Evolutionary conservation across 352 stramenopile genomes (phyloP), one percentile per base, ranked within the genome.

Genomic region (Phytopythium chamaehyphon): DNA sequence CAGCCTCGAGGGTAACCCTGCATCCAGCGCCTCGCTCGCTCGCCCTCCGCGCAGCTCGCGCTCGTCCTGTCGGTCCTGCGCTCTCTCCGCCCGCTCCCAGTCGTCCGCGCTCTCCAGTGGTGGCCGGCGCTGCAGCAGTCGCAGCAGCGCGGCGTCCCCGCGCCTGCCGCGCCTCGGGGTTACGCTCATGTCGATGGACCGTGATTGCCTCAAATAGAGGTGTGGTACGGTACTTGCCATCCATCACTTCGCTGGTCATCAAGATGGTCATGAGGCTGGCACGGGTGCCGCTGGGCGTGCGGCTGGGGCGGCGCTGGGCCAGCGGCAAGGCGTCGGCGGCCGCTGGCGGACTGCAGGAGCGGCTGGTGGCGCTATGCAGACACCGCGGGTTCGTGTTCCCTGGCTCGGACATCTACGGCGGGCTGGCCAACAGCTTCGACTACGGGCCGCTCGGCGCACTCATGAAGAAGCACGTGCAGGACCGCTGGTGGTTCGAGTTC

Each of bases 391-490:
- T 98, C 59, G 76, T 98, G 21, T 98, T 97, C 64, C 90, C 88
- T 0, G 94, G 88, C 14, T 96, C 83, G 14, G 91, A 99, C 64
- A 97, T 99, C 61, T 99, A 99, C 75, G 98, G 97, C 55, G 96
- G 96, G 3, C 93, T 98, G 52, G 90, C 90, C 52, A 97, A 97
- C 63, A 98, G 97, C 69, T 99, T 98, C 69, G 97, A 99, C 80
- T 99, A 98, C 61, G 97, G 97, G 22, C 96, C 95, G 9, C 76
- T 90, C 74, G 69, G 96, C 36, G 80, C 80, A 12, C 90, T 98
- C 60, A 89, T 99, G 64, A 99, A 99, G 67, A 96, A 96, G 61
- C 99, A 99, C 71, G 87, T 99, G 50, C 96, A 98, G 66, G 90
- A 98, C 55, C 73, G 76, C 1, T 99, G 96, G 93, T 99, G 95